Base-by-base conservation (phyloP, 495 filamentous ascomycete species). In the Trichoderma erinaceum region DNA sequence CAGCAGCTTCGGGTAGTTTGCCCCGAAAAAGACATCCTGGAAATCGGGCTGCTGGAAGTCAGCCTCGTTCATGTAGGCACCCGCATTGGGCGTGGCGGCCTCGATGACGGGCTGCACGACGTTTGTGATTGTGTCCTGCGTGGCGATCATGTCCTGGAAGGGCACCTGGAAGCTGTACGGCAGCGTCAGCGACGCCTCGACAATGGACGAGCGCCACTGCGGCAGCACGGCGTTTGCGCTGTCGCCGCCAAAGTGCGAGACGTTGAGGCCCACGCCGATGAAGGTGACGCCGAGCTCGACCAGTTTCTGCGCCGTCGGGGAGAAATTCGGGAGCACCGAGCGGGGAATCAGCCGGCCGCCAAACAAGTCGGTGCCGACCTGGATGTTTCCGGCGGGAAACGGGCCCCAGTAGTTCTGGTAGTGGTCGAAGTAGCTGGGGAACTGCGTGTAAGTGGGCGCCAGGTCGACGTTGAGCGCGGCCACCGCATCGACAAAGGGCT, bases 271-370 rank as follows among this genome's bases (percentile, higher is more conserved):
- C 4, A 75, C 70, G 50, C 75, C 74, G 66, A 71, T 81, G 72
- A 81, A 81, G 5, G 76, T 78, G 21, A 74, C 76, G 3, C 83
- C 84, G n/a, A 74, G 69, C 64, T 82, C 77, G 32, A 75, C 79
- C 66, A 86, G 79, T 68, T 78, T 73, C 15, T 81, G 81, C 44
- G 79, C 77, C 3, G 69, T 78, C n/a, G 70, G 68, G 66, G 78
- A 81, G 72, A 84, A 81, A 38, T 78, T 71, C 10, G 75, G 50
- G 21, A 87, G 75, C 1, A 82, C 77, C 23, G 76, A 74, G 41
- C 82, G 81, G 0, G 85, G 85, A 64, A 89, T 82, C 23, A 88
- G 77, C 35, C 87, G 82, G 13, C 85, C 85, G 13, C 85, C 85
- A 70, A 83, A 84, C 56, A 84, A 80, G 66, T 77, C 79, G 11